A percentile compares a stretch with the other conserved stretches of the same genome.
phyloP scores from a whole-genome alignment of 352 stramenopile genomes.

The Globisporangium viniferum region DNA sequence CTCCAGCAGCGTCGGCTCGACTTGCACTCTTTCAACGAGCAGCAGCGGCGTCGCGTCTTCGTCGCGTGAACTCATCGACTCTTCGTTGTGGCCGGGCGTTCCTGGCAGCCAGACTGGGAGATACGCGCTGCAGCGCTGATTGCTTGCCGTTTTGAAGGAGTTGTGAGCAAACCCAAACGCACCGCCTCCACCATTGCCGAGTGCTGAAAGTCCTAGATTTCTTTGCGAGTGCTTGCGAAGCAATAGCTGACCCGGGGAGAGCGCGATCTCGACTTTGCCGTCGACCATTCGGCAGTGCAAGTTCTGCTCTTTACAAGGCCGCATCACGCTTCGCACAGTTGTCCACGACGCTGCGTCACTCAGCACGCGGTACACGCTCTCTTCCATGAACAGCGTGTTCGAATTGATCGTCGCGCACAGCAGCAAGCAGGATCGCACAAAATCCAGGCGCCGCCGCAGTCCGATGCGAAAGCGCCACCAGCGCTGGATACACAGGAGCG shows the following conservation, averaged over 20 bases:
- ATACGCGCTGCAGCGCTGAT: conserved; percentile 51
- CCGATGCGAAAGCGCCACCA: conserved; percentile 65
- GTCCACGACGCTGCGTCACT: conserved; percentile 31
- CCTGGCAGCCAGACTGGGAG: conserved; percentile 63
- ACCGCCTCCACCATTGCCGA: not conserved
- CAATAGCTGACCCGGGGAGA: conserved; percentile 39
- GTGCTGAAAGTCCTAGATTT: not conserved
- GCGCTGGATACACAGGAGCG: conserved; percentile 57
- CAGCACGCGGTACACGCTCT: conserved; percentile 40
- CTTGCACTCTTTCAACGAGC: conserved; percentile 48
- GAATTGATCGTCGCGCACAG: conserved; percentile 57
- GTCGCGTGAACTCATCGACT: conserved; percentile 54
- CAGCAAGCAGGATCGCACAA: conserved; percentile 47
- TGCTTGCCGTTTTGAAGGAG: not conserved
- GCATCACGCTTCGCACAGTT: conserved; percentile 23
- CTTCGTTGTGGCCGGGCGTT: conserved; percentile 42
- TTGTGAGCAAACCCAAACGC: not conserved
- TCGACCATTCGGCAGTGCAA: conserved; percentile 45
- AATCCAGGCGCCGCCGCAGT: conserved; percentile 40
- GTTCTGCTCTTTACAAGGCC: conserved; percentile 44
- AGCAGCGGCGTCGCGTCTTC: conserved; percentile 53
- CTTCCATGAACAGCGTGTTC: conserved; percentile 67
- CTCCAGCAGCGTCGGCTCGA: conserved; percentile 59
- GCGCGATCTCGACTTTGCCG: conserved; percentile 38
- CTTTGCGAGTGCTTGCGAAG: conserved; percentile 22